A percentile compares a stretch with the other conserved stretches of the same genome.
These are phyloP conservation scores for Pelargonium citronellum DNA, from an alignment of 441 rosid genomes.

Conservation along the genomic window DNA sequence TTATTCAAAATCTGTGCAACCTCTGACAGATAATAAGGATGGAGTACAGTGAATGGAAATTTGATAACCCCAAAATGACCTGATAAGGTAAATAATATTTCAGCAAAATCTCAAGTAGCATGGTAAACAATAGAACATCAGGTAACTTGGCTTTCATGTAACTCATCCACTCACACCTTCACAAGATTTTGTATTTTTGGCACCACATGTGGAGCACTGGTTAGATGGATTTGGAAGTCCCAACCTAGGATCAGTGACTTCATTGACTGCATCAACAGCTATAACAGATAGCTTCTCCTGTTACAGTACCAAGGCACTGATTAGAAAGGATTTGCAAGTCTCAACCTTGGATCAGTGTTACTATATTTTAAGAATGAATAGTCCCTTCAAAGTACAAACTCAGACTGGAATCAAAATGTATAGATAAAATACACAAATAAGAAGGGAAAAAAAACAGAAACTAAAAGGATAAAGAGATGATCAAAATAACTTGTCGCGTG, in stretches of 20 bases:
- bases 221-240: conserved; percentile 73
- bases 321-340: not conserved
- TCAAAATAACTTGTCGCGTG: no score
- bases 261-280: conserved; percentile 38
- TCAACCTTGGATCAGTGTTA: not conserved
- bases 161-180: conserved; percentile 52
- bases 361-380: not conserved
- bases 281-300: conserved; percentile 57
- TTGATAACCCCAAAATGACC: conserved; percentile 82
- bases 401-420: not conserved
- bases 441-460: not conserved
- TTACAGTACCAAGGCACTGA: conserved; percentile 19
- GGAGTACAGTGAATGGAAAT: conserved; percentile 46
- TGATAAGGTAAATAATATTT: conserved; percentile 26
- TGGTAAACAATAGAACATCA: conserved; percentile 12
- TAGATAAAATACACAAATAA: not conserved
- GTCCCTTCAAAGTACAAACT: conserved; percentile 1
- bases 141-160: conserved; percentile 12
- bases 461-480: not conserved
- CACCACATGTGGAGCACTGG: conserved; percentile 64
- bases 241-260: conserved; percentile 66
- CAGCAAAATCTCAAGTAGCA: conserved; percentile 18
- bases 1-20: conserved; percentile 59
- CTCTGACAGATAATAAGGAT: conserved; percentile 74
- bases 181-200: conserved; percentile 49